phyloP scores from a whole-genome alignment of 2,329 filamentous ascomycete species.

The Arthrobotrys iridis region DNA sequence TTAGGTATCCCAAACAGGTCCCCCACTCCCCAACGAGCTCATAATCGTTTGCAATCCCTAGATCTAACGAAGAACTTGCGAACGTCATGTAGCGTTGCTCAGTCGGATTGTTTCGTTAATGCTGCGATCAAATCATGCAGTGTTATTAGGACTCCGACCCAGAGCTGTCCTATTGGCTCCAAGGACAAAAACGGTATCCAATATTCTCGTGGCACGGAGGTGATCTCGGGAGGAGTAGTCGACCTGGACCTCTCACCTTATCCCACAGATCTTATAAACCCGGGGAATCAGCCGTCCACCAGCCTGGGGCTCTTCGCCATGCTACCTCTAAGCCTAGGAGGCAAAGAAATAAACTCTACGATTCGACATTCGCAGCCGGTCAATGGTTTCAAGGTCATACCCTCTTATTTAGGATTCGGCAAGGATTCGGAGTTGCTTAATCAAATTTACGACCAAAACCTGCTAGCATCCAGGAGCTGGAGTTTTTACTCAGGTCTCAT shows the following conservation, averaged over 20 bases:
- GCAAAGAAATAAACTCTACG: neutral
- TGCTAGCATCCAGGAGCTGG: neutral
- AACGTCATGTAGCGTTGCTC: neutral
- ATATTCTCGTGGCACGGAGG: neutral
- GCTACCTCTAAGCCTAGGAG: neutral
- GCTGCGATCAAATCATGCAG: neutral
- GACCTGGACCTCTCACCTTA: neutral
- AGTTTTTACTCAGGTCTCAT: neutral
- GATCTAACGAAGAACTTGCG: too few relatives aligned
- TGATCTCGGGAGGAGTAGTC: neutral
- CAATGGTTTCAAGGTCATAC: neutral
- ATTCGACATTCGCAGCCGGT: neutral
- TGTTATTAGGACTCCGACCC: neutral
- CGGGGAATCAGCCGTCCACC: neutral
- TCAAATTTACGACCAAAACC: neutral
- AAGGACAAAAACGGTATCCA: neutral
- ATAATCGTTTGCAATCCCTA: neutral
- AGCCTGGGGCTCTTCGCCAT: neutral
- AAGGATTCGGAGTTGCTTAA: neutral
- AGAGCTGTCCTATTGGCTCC: neutral
- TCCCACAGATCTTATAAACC: neutral
- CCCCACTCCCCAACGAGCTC: too few relatives aligned
- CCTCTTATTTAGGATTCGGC: neutral
- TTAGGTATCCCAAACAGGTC: too few relatives aligned
- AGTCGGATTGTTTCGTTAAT: neutral